Conservation (phyloP, 73 alveolate genomes). For the Paramecium sonneborni region DNA sequence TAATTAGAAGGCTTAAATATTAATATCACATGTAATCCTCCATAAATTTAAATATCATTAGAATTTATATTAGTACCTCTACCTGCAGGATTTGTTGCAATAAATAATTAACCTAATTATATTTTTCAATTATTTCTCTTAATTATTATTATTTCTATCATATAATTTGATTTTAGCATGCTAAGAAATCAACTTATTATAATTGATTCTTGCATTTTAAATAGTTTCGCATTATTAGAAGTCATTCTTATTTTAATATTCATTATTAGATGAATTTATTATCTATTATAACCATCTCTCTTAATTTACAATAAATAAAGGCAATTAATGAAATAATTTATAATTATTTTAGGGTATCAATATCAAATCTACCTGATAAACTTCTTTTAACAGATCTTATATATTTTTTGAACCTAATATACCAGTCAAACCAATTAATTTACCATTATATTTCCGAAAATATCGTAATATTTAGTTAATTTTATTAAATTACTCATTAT, state of each 20-base stretch:
- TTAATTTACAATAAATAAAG: neutral
- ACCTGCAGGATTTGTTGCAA: constrained; percentile 78
- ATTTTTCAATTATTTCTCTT: constrained; percentile 61
- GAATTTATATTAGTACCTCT: constrained; percentile 82
- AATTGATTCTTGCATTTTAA: neutral
- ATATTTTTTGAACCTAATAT: constrained; percentile 40
- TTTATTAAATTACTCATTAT: too few species aligned
- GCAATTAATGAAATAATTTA: neutral
- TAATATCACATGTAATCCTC: constrained; percentile 85
- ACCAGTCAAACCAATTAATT: constrained; percentile 43
- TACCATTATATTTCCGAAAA: neutral
- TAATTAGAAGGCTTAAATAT: constrained; percentile 76
- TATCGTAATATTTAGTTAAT: neutral
- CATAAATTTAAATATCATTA: constrained; percentile 68
- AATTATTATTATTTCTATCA: neutral
- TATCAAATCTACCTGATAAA: neutral
- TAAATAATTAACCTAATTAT: constrained; percentile 71
- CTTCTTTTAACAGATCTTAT: neutral
- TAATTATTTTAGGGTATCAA: neutral
- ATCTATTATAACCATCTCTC: neutral
- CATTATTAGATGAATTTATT: neutral
- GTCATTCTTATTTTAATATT: constrained; percentile 6
- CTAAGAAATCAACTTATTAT: neutral
- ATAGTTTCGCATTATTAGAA: constrained; percentile 63
- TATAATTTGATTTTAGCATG: neutral